These are phyloP conservation scores for Lachnellula subtilissima DNA, from an alignment of 2,329 filamentous ascomycete species.

Conservation along the genomic window DNA sequence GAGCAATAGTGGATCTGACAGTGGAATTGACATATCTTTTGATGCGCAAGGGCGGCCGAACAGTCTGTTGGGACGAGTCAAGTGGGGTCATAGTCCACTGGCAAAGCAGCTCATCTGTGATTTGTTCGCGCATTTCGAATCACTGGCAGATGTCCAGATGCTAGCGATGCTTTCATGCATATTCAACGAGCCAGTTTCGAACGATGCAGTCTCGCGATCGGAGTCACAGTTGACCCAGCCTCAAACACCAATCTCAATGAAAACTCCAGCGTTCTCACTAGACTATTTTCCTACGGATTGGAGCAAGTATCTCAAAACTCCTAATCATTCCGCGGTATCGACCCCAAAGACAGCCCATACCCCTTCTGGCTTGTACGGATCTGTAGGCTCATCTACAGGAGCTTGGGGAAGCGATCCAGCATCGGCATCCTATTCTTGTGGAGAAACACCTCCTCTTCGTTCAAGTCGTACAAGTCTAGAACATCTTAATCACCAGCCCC, in stretches of 20 bases:
- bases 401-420: constrained; percentile 49
- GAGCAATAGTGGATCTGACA: constrained; percentile 41
- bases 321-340: constrained; percentile 49
- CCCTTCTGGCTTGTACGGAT: constrained; percentile 49
- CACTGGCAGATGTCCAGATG: constrained; percentile 62
- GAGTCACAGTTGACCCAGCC: constrained; percentile 53
- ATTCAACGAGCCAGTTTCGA: constrained; percentile 55
- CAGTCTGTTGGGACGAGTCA: constrained; percentile 53
- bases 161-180: constrained; percentile 67
- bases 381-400: constrained; percentile 52
- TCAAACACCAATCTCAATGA: constrained; percentile 59
- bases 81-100: constrained; percentile 63
- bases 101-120: constrained; percentile 57
- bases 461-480: constrained; percentile 43
- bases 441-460: constrained; percentile 53
- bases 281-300: constrained; percentile 62
- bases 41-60: constrained; percentile 28
- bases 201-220: constrained; percentile 52
- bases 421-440: constrained; percentile 56
- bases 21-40: constrained; percentile 43
- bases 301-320: constrained; percentile 48
- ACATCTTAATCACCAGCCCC: constrained; percentile 43
- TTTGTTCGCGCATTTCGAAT: constrained; percentile 61
- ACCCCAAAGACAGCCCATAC: constrained; percentile 55
- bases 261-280: constrained; percentile 61